Base-by-base conservation (phyloP, 1,139 yeast genomes). In the Blastobotrys malaysiensis region DNA sequence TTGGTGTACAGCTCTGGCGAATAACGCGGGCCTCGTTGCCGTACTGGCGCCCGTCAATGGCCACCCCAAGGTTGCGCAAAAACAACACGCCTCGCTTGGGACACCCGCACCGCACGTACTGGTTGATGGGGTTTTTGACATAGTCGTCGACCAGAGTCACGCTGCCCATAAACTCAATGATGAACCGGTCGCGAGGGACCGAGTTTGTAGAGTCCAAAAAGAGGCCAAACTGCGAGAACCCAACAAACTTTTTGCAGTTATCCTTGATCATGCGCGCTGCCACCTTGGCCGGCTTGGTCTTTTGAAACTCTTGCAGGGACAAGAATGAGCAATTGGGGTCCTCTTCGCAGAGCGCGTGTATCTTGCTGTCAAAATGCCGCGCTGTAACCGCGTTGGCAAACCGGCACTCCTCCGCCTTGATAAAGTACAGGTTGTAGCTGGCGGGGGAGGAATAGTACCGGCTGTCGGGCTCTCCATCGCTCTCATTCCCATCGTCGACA, bases 1-100 rank as follows among this genome's bases (percentile, higher is more conserved):
- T 90, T 3, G 96, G 88, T 27, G 56, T 55, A 63, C 97, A 88
- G 7, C 95, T 77, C 58, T 86, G 81, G 57, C 97, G 76, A 24
- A 89, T 75, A 66, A 87, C 91, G 53, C 96, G 72, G 0, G 90
- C 77, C 49, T 80, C 79, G 61, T 88, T 88, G 0, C 98, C 98
- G 19, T 83, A 80, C 52, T 82, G 79, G 57, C 98, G 77, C 36
- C 95, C 83, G 70, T 91, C 97, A 22, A 91, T 73, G 1, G 81
- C 85, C 13, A 93, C 62, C 0, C 86, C 85, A 52, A 78, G 53
- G 0, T 61, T 63, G 19, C 83, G 75, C 68, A 78, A 73, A 64
- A 79, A 71, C 63, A 84, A 69, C 1, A 88, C 96, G 54, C 82
- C 82, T 1, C 95, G 93, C 64, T 90, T 90, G 11, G 95, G 84